Conservation (phyloP, 2,329 filamentous ascomycete species). For the Didymella sp. region DNA sequence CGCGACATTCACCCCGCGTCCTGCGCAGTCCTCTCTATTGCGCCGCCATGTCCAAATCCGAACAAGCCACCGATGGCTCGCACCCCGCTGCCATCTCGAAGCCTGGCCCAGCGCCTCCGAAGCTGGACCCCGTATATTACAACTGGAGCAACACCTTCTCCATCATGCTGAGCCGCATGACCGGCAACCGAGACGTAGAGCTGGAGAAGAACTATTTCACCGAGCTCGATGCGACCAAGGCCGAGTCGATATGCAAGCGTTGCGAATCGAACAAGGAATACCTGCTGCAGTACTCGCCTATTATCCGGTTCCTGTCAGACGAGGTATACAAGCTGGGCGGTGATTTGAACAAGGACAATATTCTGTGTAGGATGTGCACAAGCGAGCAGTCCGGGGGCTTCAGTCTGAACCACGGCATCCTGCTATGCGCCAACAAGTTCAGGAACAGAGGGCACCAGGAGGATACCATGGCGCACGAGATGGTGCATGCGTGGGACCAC, state of each 20-base stretch:
- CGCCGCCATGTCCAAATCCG: conserved; percentile 36
- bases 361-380: conserved; percentile 82
- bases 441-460: conserved; percentile 81
- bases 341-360: conserved; percentile 73
- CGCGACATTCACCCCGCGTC: neutral
- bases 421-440: conserved; percentile 92
- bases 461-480: conserved; percentile 94
- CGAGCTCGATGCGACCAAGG: conserved; percentile 75
- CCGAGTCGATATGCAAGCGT: conserved; percentile 76
- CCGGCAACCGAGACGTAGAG: conserved; percentile 34
- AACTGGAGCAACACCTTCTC: conserved; percentile 86
- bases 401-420: conserved; percentile 82
- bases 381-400: conserved; percentile 81
- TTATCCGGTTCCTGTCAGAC: conserved; percentile 84
- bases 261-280: conserved; percentile 86
- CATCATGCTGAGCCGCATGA: conserved; percentile 71
- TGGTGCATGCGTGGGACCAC: conserved; percentile 97
- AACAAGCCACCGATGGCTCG: conserved; percentile 38
- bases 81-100: conserved; percentile 30
- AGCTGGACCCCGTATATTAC: conserved; percentile 53
- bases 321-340: conserved; percentile 83
- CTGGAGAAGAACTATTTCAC: conserved; percentile 71
- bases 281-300: conserved; percentile 81
- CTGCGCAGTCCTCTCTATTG: neutral
- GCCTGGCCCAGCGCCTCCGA: conserved; percentile 26